These are phyloP conservation scores for Phytophthora litchii DNA, from an alignment of 352 stramenopile species.

Conservation along the genomic window DNA sequence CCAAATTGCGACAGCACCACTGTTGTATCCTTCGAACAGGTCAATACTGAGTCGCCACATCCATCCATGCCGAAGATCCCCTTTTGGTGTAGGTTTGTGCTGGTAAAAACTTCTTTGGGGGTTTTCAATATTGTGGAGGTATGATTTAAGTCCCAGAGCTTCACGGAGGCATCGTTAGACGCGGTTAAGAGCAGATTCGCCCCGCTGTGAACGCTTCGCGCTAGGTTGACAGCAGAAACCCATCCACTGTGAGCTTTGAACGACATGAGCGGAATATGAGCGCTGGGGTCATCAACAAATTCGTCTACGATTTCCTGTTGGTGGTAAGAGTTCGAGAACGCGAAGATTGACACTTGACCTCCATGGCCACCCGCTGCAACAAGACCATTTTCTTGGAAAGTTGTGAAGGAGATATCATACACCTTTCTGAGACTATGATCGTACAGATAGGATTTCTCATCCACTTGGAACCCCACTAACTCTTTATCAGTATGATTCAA, in stretches of 20 bases:
- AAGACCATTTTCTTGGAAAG: conserved; percentile 43
- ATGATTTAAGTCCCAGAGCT: conserved; percentile 64
- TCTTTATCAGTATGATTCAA: conserved; percentile 1
- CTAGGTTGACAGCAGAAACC: conserved; percentile 55
- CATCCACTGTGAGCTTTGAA: conserved; percentile 61
- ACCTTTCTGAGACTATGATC: conserved; percentile 49
- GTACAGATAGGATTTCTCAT: conserved; percentile 17
- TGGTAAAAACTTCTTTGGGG: conserved; percentile 37
- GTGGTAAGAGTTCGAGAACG: conserved; percentile 10
- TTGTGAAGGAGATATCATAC: conserved; percentile 54
- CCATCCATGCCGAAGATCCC: conserved; percentile 63
- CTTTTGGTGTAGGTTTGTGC: conserved; percentile 40
- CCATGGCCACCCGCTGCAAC: conserved; percentile 49
- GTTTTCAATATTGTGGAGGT: conserved; percentile 22
- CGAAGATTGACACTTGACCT: conserved; percentile 58
- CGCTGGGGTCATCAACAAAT: conserved; percentile 16
- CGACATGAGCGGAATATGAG: conserved; percentile 46
- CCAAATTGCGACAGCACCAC: conserved; percentile 44
- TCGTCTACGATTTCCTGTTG: conserved; percentile 13
- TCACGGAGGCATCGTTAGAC: conserved; percentile 55
- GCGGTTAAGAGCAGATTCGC: conserved; percentile 51
- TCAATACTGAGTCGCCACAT: conserved; percentile 35
- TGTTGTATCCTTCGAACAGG: conserved; percentile 59
- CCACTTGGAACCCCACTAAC: conserved; percentile 33
- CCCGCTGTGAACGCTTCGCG: conserved; percentile 28